Evolutionary conservation across 176 grass and related monocot species (phyloP).

Genomic region (Ensete glaucum): DNA sequence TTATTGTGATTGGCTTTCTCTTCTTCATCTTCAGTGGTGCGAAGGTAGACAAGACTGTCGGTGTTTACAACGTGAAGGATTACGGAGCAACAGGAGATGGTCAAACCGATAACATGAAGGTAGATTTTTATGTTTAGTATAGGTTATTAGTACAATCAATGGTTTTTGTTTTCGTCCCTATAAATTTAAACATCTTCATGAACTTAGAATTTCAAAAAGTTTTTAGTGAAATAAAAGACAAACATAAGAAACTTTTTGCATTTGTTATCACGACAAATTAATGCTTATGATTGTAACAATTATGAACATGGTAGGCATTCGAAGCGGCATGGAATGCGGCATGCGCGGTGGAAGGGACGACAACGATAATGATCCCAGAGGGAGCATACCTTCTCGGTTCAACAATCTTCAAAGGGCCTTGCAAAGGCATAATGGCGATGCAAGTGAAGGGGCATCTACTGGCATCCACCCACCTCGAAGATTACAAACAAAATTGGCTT

Average conservation of each 20-base stretch:
- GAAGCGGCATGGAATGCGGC: too few relatives aligned
- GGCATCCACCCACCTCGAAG: not conserved
- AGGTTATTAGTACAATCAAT: too few relatives aligned
- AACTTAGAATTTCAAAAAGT: too few relatives aligned
- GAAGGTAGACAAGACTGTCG: not conserved
- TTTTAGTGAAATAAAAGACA: not conserved
- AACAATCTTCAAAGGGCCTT: too few relatives aligned
- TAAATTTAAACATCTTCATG: too few relatives aligned
- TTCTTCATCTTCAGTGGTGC: not conserved
- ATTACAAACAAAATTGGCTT: constrained; percentile 42
- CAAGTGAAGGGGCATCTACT: too few relatives aligned
- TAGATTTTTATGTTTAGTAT: not conserved
- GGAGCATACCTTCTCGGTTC: too few relatives aligned
- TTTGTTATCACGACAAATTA: too few relatives aligned
- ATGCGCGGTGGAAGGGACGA: too few relatives aligned
- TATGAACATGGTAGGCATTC: not conserved
- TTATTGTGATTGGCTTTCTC: not conserved
- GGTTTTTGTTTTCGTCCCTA: too few relatives aligned
- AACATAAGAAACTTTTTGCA: not conserved
- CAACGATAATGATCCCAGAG: too few relatives aligned
- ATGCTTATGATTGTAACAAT: not conserved
- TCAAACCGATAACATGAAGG: constrained; percentile 37
- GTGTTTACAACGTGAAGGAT: constrained; percentile 20
- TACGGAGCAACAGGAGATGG: constrained; percentile 49
- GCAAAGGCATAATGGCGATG: too few relatives aligned